Percentiles rank a stretch among this genome's conserved stretches.
Conservation (phyloP, 108 stramenopile genomes). For the Stephanodiscus triporus region DNA sequence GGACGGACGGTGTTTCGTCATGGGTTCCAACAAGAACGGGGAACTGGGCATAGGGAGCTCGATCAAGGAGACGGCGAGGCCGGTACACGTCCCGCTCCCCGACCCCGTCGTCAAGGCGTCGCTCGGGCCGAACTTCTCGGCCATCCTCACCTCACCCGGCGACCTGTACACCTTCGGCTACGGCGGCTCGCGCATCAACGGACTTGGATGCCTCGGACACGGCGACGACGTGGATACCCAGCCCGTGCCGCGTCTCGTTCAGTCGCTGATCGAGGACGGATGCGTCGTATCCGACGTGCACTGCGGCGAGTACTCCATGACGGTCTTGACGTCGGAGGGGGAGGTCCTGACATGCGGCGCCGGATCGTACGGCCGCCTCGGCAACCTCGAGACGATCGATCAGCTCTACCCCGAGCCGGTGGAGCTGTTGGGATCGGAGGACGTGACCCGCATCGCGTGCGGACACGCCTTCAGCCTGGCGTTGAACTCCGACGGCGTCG, state of each 20-base stretch:
- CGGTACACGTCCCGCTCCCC: constrained; percentile 17
- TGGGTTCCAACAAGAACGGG: constrained; percentile 75
- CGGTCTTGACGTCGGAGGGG: constrained; percentile 83
- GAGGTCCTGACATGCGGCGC: constrained; percentile 83
- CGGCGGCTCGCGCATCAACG: constrained; percentile 65
- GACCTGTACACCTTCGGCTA: constrained; percentile 82
- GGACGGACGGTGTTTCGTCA: constrained; percentile 62
- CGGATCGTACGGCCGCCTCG: constrained; percentile 78
- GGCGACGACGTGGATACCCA: constrained; percentile 59
- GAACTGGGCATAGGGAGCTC: constrained; percentile 62
- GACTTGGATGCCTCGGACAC: constrained; percentile 79
- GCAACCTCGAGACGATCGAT: constrained; percentile 82
- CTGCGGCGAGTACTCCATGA: constrained; percentile 78
- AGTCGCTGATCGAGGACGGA: constrained; percentile 78
- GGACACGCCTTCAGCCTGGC: constrained; percentile 84
- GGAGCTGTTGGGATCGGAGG: constrained; percentile 63
- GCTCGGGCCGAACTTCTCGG: constrained; percentile 63
- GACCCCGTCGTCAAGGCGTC: constrained; percentile 44
- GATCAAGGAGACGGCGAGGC: constrained; percentile 25
- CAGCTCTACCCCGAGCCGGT: constrained; percentile 84
- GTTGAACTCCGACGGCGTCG: constrained; percentile 63
- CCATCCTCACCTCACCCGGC: constrained; percentile 63
- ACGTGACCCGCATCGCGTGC: constrained; percentile 62
- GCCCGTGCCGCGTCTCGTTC: constrained; percentile 66
- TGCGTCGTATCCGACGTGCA: constrained; percentile 70